phyloP scores from a whole-genome alignment of 768 basidiomycete species.

The Lanmaoa rubissima region DNA sequence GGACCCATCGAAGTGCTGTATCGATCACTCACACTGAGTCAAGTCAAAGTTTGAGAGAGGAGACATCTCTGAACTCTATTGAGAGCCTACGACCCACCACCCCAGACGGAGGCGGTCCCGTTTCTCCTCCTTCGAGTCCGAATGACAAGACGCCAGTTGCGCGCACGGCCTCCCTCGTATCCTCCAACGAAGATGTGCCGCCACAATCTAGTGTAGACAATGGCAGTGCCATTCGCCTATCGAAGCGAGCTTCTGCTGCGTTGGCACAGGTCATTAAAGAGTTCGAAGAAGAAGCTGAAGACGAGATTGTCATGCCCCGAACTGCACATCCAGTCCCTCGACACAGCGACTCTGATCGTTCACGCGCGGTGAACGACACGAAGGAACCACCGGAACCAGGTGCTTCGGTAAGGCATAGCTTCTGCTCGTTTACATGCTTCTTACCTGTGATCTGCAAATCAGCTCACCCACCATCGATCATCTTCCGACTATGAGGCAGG shows the following conservation, averaged over 20 bases:
- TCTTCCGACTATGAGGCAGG: conserved; percentile 54
- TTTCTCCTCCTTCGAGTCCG: conserved; percentile 45
- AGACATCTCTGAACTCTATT: conserved; percentile 42
- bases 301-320: conserved; percentile 75
- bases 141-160: conserved; percentile 39
- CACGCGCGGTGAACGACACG: conserved; percentile 18
- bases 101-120: conserved; percentile 48
- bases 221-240: conserved; percentile 32
- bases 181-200: conserved; percentile 32
- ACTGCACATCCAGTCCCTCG: conserved; percentile 49
- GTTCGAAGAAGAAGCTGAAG: conserved; percentile 70
- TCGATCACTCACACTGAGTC: conserved; percentile 49
- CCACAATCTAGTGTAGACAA: conserved; percentile 18
- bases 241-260: conserved; percentile 64
- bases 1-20: conserved; percentile 36
- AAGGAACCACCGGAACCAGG: conserved; percentile 18
- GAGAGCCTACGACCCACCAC: conserved; percentile 50
- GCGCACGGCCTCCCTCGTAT: conserved; percentile 42
- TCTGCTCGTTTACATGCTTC: conserved; percentile 11
- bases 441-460: conserved; percentile 18
- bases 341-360: conserved; percentile 27
- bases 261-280: conserved; percentile 75
- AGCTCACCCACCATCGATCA: conserved; percentile 31
- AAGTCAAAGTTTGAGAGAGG: conserved; percentile 45
- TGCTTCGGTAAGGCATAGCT: conserved; percentile 24